Conservation (phyloP, 495 filamentous ascomycete genomes). For the Hypoxylon crocopeplum region DNA sequence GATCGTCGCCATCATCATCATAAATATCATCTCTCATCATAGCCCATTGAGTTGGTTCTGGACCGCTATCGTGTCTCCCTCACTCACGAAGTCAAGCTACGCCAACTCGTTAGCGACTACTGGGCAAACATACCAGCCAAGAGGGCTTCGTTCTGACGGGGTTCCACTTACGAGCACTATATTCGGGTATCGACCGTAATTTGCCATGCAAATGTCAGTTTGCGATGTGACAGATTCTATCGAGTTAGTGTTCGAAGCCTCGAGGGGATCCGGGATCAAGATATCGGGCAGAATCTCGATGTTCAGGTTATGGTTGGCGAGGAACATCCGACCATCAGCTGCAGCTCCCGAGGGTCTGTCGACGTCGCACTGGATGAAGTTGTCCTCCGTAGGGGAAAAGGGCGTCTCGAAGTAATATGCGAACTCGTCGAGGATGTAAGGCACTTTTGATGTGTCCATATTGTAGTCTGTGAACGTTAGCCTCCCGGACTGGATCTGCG, state of each 20-base stretch:
- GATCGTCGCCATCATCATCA: no score
- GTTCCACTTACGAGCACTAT: constrained; percentile 69
- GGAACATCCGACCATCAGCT: constrained; percentile 68
- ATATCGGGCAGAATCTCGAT: constrained; percentile 63
- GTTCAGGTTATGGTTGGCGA: constrained; percentile 88
- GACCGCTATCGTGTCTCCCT: constrained; percentile 30
- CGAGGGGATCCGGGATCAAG: constrained; percentile 57
- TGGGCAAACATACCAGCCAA: neutral
- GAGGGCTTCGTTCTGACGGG: neutral
- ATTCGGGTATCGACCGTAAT: constrained; percentile 73
- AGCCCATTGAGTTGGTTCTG: constrained; percentile 40
- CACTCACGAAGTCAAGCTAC: constrained; percentile 39
- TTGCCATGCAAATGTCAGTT: constrained; percentile 65
- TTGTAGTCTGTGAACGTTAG: constrained; percentile 65
- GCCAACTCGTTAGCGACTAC: constrained; percentile 9
- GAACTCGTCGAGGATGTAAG: constrained; percentile 75
- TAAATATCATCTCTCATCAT: no score
- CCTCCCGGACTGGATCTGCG: neutral
- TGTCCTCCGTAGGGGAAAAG: constrained; percentile 63
- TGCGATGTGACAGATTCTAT: constrained; percentile 69
- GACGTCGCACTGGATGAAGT: constrained; percentile 64
- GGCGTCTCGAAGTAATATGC: constrained; percentile 73
- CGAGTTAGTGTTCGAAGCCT: constrained; percentile 71
- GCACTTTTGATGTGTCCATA: constrained; percentile 70
- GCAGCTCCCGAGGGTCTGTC: constrained; percentile 63